These are phyloP conservation scores for Effrenium voratum DNA, from an alignment of 73 alveolate genomes.

Conservation along the genomic window DNA sequence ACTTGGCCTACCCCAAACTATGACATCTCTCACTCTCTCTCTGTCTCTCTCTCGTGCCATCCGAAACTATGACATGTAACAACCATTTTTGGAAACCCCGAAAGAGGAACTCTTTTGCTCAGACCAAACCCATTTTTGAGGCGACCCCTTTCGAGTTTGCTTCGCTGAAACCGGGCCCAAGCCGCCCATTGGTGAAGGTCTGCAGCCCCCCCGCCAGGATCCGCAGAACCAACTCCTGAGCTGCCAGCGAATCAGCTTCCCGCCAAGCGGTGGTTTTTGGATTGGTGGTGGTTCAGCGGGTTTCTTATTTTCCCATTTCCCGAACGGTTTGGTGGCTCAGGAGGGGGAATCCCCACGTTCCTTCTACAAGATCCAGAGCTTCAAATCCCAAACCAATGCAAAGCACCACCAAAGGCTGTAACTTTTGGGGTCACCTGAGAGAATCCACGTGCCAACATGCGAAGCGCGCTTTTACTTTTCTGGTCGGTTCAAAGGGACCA, in stretches of 20 bases:
- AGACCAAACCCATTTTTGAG: neutral
- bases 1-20: neutral
- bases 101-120: neutral
- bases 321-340: neutral
- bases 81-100: neutral
- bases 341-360: neutral
- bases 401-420: neutral
- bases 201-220: conserved; percentile 11
- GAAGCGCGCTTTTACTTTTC: no score
- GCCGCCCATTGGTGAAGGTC: neutral
- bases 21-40: neutral
- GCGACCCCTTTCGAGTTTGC: neutral
- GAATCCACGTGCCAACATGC: no score
- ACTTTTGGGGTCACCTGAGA: no score
- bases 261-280: neutral
- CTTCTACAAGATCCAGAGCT: neutral
- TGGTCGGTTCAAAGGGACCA: no score
- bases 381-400: neutral
- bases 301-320: neutral
- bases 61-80: neutral
- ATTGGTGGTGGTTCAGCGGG: neutral
- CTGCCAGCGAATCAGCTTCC: neutral
- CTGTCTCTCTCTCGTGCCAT: neutral
- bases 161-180: neutral
- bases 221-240: conserved; percentile 29